A percentile compares a stretch with the other conserved stretches of the same genome.
Evolutionary conservation across 176 grass and related monocot genomes (phyloP).

Genomic region (Avena insularis): DNA sequence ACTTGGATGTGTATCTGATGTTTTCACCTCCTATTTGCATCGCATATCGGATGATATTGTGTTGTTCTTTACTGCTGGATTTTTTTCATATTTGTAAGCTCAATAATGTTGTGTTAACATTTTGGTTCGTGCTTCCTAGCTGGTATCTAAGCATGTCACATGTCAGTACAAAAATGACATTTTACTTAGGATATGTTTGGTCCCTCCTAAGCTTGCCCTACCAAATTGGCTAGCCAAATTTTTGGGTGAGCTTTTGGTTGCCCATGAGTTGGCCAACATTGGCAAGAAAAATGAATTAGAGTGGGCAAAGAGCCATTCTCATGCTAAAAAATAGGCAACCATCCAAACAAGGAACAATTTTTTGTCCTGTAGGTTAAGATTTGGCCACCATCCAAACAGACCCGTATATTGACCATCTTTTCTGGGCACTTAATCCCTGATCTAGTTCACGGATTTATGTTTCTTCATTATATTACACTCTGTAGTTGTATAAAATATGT

Average conservation of each 20-base stretch:
- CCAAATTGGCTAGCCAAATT: neutral
- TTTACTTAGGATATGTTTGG: neutral
- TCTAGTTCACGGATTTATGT: constrained; percentile 3
- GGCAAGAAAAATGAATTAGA: neutral
- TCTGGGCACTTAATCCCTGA: constrained; percentile 10
- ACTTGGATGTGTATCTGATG: constrained; percentile 10
- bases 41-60: neutral
- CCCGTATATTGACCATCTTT: neutral
- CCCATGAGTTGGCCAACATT: neutral
- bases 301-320: neutral
- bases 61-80: constrained; percentile 1
- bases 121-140: neutral
- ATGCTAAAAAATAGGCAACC: neutral
- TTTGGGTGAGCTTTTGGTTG: neutral
- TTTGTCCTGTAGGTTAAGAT: neutral
- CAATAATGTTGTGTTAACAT: neutral
- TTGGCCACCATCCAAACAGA: neutral
- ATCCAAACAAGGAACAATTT: neutral
- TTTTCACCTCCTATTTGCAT: neutral
- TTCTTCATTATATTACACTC: constrained; percentile 12
- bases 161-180: neutral
- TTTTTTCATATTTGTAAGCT: constrained; percentile 14
- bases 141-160: constrained; percentile 15
- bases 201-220: neutral
- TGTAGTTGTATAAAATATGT: neutral